Evolutionary conservation across 768 basidiomycete genomes (phyloP).

Genomic region (Piloderma croceum): DNA sequence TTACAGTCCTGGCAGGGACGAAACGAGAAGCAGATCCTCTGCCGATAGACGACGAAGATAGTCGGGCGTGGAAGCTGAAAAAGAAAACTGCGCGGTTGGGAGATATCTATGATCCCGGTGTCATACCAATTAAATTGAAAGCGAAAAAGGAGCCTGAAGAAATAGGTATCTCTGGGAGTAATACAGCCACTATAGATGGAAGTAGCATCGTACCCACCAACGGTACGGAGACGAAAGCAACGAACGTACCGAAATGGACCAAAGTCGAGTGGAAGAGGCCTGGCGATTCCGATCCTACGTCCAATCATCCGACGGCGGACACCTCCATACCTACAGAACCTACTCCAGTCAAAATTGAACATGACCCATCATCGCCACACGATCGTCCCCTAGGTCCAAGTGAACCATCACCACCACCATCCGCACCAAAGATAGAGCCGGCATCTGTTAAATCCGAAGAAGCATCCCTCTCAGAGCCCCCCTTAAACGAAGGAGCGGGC

Average conservation of each 20-base stretch:
- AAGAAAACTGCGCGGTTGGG: conserved; percentile 62
- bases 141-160: conserved; percentile 33
- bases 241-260: conserved; percentile 29
- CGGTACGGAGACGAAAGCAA: conserved; percentile 8
- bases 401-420: too few species aligned
- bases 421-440: too few species aligned
- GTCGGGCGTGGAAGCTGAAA: conserved; percentile 62
- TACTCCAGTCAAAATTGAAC: too few species aligned
- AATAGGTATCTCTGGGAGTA: conserved; percentile 2
- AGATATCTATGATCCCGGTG: conserved; percentile 76
- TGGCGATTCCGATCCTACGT: too few species aligned
- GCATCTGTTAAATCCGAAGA: too few species aligned
- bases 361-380: too few species aligned
- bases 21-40: conserved; percentile 28
- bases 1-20: conserved; percentile 9
- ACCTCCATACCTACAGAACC: too few species aligned
- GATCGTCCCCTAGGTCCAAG: too few species aligned
- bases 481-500: too few species aligned
- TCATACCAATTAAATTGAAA: conserved; percentile 61
- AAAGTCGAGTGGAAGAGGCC: too few species aligned
- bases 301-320: too few species aligned
- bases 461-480: too few species aligned
- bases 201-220: conserved; percentile 4
- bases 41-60: conserved; percentile 46
- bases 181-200: conserved; percentile 7